Base-by-base conservation (phyloP, 192 early-diverging fungal genomes). In the Dissophora globulifera region DNA sequence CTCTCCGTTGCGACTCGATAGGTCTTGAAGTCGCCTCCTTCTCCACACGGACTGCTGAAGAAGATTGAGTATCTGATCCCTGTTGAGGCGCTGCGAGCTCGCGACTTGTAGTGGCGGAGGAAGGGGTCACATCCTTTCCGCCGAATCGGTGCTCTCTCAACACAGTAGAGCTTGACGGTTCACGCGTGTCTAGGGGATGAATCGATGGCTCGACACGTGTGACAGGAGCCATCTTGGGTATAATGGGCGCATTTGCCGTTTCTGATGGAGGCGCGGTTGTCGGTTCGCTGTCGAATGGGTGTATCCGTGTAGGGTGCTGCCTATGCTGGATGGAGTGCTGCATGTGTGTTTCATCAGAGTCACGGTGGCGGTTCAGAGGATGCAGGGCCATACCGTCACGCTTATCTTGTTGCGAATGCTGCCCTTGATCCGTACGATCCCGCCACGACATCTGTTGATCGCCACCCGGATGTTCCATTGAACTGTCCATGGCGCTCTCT, bases 271-370 rank as follows among this genome's bases (percentile, higher is more conserved):
- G 35, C 13, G 35, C 35, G 35, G 29, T 22, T 16, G 33, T 22
- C n/a, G 67, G 27, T 4, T 69, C 67, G 19, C 26, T 69, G n/a
- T 69, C 67, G 11, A 69, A 46, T 9, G 67, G 67, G 27, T 69
- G 67, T 47, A 69, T 54, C 42, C 58, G 67, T 38, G 2, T 13
- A 22, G 9, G 31, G 22, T 41, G n/a, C n/a, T n/a, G n/a, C n/a
- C n/a, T n/a, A n/a, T n/a, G n/a, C n/a, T n/a, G n/a, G n/a, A n/a
- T n/a, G n/a, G n/a, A n/a, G n/a, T 48, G 31, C 27, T 65, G 62
- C 12, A 48, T 20, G 2, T 53, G 20, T 23, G 25, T 40, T 23
- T 15, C 38, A 40, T 7, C 38, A 7, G 38, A 40, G 7, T 40
- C 38, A 40, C 38, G 7, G 13, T 40, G 38, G 8, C 38, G 38